Percentiles rank a stretch among this genome's conserved stretches.
Evolutionary conservation across 441 rosid species (phyloP).

Genomic region (Bruguiera hainesii): DNA sequence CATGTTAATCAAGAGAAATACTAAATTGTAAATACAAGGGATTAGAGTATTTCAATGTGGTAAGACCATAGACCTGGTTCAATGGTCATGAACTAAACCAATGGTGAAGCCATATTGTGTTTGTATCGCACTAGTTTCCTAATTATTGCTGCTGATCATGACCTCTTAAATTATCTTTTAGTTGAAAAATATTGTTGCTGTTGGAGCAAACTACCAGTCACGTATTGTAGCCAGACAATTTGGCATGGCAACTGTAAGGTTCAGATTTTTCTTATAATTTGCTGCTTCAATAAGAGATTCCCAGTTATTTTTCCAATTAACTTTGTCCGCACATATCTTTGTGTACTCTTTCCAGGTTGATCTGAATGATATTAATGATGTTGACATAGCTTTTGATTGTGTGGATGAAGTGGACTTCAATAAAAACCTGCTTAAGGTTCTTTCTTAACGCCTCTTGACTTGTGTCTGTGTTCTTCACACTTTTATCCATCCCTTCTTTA

Average conservation of each 20-base stretch:
- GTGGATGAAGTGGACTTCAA: too few relatives aligned
- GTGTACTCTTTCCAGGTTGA: neutral
- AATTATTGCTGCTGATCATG: conserved; percentile 4
- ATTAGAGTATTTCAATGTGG: too few relatives aligned
- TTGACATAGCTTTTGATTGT: too few relatives aligned
- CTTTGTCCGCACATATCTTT: neutral
- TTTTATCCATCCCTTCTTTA: too few relatives aligned
- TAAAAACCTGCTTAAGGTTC: conserved; percentile 7
- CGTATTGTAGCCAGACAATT: conserved; percentile 3
- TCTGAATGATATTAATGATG: conserved; percentile 1
- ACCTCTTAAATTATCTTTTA: neutral
- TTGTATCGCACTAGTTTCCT: neutral
- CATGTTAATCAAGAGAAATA: neutral
- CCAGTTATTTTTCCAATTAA: neutral
- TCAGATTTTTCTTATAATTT: neutral
- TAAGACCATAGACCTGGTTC: too few relatives aligned
- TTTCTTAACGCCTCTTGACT: neutral
- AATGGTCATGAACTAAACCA: neutral
- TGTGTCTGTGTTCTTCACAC: neutral
- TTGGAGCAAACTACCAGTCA: conserved; percentile 7
- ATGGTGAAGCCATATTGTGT: neutral
- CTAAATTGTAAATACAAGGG: neutral
- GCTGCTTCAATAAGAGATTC: neutral
- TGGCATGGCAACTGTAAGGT: conserved; percentile 9
- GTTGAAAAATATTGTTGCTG: conserved; percentile 3